Evolutionary conservation across 1,139 yeast genomes (phyloP).

Genomic region (Saccharomyces hybrid): DNA sequence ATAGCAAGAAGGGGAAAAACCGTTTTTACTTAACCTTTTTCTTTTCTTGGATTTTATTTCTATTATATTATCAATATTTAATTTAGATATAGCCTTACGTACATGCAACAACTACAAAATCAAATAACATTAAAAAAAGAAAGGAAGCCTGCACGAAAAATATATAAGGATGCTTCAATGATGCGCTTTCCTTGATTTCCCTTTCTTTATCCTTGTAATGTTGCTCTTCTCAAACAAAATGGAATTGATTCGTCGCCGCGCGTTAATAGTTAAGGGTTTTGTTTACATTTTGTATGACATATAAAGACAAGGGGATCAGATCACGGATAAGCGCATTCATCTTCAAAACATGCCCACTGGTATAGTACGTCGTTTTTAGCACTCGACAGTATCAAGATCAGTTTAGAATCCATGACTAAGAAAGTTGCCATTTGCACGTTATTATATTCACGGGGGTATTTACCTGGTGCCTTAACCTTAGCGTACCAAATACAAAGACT

Average conservation of each 20-base stretch:
- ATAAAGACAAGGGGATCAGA: background rate
- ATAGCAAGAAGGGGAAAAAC: background rate
- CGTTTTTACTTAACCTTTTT: background rate
- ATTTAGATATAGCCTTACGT: background rate
- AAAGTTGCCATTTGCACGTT: constrained; percentile 55
- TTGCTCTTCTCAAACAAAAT: background rate
- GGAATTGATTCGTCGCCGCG: background rate
- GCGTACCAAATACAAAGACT: constrained; percentile 33
- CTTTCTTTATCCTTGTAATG: background rate
- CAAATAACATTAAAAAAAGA: background rate
- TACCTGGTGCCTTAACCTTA: constrained; percentile 70
- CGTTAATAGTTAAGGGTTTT: background rate
- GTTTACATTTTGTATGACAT: background rate
- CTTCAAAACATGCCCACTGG: background rate
- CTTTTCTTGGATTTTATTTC: background rate
- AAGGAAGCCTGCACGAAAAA: background rate
- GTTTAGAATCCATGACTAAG: constrained; percentile 6
- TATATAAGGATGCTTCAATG: too few species aligned
- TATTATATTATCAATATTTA: background rate
- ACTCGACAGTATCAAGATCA: background rate
- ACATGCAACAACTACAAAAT: background rate
- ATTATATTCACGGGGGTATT: constrained; percentile 54
- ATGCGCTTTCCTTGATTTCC: background rate
- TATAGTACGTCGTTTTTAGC: background rate
- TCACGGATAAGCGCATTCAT: background rate